Percentiles rank a stretch among this genome's conserved stretches.
Evolutionary conservation across 2,329 filamentous ascomycete genomes (phyloP).

Genomic region (Paecilomyces fulvus): DNA sequence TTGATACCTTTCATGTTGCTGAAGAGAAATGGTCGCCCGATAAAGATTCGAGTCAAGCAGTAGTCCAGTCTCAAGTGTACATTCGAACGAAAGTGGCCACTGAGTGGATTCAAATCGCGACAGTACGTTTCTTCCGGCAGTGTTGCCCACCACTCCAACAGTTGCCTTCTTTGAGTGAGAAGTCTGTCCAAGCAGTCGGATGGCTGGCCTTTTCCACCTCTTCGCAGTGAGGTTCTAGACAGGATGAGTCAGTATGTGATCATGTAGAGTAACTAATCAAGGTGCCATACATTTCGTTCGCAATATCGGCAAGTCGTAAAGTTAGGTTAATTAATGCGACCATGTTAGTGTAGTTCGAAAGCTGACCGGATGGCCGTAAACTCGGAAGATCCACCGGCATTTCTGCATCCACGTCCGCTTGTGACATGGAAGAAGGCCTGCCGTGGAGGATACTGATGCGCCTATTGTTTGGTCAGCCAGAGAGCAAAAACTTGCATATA

Average conservation of each 20-base stretch:
- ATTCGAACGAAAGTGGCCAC: slow-evolving; percentile 39
- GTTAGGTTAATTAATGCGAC: slow-evolving; percentile 40
- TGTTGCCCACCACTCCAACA: slow-evolving; percentile 36
- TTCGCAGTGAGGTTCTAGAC: slow-evolving; percentile 29
- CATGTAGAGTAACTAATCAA: not conserved
- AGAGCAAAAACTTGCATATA: not conserved
- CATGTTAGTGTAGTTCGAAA: slow-evolving; percentile 40
- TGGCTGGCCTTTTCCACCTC: slow-evolving; percentile 30
- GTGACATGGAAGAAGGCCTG: slow-evolving; percentile 46
- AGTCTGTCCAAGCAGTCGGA: slow-evolving; percentile 33
- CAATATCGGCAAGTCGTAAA: slow-evolving; percentile 30
- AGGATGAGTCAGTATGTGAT: slow-evolving; percentile 12
- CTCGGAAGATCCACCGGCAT: slow-evolving; percentile 41
- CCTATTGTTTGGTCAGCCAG: slow-evolving; percentile 20
- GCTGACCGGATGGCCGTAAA: slow-evolving; percentile 33
- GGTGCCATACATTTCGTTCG: slow-evolving; percentile 31
- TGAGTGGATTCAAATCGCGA: slow-evolving; percentile 33
- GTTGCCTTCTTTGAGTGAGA: slow-evolving; percentile 28
- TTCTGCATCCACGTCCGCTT: slow-evolving; percentile 47
- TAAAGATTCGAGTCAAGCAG: slow-evolving; percentile 46
- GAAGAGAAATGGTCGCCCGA: slow-evolving; percentile 48
- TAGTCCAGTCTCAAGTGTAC: slow-evolving; percentile 47
- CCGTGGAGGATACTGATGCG: slow-evolving; percentile 51
- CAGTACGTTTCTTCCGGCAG: slow-evolving; percentile 31
- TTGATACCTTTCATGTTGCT: slow-evolving; percentile 25